Conservation (phyloP, 768 basidiomycete genomes). For the Inosperma sp. region DNA sequence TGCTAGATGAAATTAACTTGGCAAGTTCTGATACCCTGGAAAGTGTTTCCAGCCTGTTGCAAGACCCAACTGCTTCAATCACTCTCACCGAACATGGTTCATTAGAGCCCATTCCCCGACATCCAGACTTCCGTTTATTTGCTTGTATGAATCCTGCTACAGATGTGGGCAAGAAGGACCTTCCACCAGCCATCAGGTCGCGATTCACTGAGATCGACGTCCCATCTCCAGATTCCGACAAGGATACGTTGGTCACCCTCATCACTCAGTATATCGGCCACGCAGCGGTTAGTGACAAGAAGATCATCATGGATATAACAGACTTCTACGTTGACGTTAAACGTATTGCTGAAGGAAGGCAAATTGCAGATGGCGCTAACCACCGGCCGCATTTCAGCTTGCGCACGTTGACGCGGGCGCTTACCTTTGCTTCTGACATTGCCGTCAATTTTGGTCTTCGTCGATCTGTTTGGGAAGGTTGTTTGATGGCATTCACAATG, state of each 20-base stretch:
- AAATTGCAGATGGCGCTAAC: conserved; percentile 91
- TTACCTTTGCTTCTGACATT: conserved; percentile 86
- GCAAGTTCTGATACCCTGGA: conserved; percentile 93
- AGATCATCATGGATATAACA: conserved; percentile 83
- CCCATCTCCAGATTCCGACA: conserved; percentile 88
- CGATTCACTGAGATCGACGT: conserved; percentile 96
- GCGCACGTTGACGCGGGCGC: conserved; percentile 87
- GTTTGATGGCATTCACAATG: conserved; percentile 98
- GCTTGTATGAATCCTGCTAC: conserved; percentile 99
- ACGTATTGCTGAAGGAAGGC: conserved; percentile 61
- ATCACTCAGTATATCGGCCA: conserved; percentile 86
- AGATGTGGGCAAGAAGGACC: conserved; percentile 96
- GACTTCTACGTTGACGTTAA: conserved; percentile 88
- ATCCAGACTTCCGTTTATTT: conserved; percentile 93
- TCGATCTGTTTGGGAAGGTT: conserved; percentile 92
- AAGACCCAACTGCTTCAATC: conserved; percentile 82
- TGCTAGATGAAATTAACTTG: conserved; percentile 95
- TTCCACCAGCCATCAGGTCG: conserved; percentile 83
- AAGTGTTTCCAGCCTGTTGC: conserved; percentile 82
- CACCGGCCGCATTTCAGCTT: conserved; percentile 94
- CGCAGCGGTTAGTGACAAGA: conserved; percentile 77
- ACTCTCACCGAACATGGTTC: conserved; percentile 92
- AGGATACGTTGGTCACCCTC: conserved; percentile 83
- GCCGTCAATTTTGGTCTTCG: conserved; percentile 73
- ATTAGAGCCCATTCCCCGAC: conserved; percentile 82